Evolutionary conservation across 2,329 filamentous ascomycete genomes (phyloP).

Genomic region (Elsinoe necatrix): DNA sequence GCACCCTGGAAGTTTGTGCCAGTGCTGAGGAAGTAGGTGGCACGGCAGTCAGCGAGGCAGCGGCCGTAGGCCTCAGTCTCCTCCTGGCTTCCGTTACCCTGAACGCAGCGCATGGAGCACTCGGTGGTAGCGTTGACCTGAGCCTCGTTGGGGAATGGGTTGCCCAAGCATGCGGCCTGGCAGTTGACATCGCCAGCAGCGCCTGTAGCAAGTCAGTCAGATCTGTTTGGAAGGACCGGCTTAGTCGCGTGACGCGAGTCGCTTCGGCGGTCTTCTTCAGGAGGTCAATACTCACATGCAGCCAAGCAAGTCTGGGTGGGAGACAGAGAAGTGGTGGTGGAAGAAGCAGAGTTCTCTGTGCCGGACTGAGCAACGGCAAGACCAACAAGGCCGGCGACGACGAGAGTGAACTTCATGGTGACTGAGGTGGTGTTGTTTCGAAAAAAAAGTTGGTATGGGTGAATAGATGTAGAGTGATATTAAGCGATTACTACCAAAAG

Average conservation of each 20-base stretch:
- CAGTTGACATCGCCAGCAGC: conserved; percentile 41
- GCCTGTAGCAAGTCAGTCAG: conserved; percentile 34
- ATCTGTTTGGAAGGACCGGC: not conserved
- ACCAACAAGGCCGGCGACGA: conserved; percentile 38
- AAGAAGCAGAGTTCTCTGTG: conserved; percentile 17
- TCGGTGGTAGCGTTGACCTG: conserved; percentile 44
- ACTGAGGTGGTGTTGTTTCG: conserved; percentile 11
- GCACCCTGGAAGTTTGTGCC: conserved; percentile 17
- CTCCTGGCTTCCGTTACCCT: conserved; percentile 42
- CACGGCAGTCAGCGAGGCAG: conserved; percentile 41
- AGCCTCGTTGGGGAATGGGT: conserved; percentile 44
- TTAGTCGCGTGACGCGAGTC: not conserved
- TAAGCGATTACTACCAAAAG: conserved; percentile 10
- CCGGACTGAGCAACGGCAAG: conserved; percentile 34
- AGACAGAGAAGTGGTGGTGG: conserved; percentile 23
- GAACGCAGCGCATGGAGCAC: conserved; percentile 45
- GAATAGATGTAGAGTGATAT: conserved; percentile 3
- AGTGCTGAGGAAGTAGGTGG: conserved; percentile 16
- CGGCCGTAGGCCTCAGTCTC: conserved; percentile 40
- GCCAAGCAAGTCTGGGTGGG: conserved; percentile 29
- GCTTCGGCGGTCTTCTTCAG: not conserved
- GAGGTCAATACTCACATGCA: conserved; percentile 30
- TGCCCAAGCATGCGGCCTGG: conserved; percentile 42
- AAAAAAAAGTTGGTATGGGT: conserved; percentile 11
- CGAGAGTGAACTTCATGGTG: conserved; percentile 38